Conservation (phyloP, 2,329 filamentous ascomycete genomes). For the Nothophoma quercina region DNA sequence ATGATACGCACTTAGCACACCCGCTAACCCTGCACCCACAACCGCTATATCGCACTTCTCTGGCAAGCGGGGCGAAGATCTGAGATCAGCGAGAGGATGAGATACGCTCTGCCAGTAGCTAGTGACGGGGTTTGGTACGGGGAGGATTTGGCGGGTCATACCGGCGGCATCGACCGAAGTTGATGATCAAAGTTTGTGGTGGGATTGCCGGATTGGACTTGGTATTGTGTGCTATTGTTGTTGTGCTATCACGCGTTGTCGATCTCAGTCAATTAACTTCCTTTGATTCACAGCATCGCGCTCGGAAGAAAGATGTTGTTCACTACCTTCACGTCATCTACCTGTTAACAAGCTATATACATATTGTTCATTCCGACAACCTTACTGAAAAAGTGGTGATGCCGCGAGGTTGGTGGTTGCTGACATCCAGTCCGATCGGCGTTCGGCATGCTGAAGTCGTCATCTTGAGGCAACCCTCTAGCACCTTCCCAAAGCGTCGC, state of each 20-base stretch:
- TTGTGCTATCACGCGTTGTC: neutral
- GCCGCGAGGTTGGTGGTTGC: neutral
- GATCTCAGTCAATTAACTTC: too few species aligned
- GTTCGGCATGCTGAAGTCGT: constrained; percentile 11
- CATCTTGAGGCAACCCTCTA: constrained; percentile 3
- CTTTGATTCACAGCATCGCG: too few species aligned
- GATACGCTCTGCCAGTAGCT: constrained; percentile 50
- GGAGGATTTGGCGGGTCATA: constrained; percentile 30
- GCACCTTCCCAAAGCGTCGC: constrained; percentile 16
- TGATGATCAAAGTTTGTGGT: too few species aligned
- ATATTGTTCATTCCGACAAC: neutral
- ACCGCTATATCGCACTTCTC: constrained; percentile 39
- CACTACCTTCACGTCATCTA: neutral
- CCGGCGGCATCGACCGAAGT: too few species aligned
- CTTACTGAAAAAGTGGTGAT: too few species aligned
- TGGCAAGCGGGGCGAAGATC: constrained; percentile 40
- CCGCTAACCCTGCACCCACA: constrained; percentile 47
- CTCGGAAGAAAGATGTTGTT: too few species aligned
- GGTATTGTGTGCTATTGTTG: neutral
- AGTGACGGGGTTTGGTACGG: constrained; percentile 39
- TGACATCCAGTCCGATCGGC: constrained; percentile 13
- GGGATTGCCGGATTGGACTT: neutral
- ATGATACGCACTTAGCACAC: constrained; percentile 41
- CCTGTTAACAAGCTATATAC: neutral
- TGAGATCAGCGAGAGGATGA: constrained; percentile 35